Evolutionary conservation across 192 early-diverging fungal genomes (phyloP), one percentile per base, ranked within the genome.

Genomic region (Entophlyctis luteolus): DNA sequence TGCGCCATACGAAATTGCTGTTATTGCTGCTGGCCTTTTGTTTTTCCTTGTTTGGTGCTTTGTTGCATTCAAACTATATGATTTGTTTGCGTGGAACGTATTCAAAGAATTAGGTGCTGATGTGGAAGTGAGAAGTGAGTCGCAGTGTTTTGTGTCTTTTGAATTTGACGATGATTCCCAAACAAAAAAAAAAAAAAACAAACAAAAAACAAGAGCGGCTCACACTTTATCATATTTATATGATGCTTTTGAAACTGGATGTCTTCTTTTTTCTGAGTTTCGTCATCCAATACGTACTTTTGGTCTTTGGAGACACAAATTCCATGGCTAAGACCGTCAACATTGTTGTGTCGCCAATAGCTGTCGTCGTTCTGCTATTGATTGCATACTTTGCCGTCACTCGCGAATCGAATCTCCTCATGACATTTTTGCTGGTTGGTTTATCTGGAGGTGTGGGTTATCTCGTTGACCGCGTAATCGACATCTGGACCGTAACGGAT

Each of bases 241-340:
- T 94, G 52, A 76, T 91, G 57, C 73, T 92, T 14, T 75, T 94
- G 37, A 94, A 94, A 72, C 59, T 92, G 12, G 90, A 92, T 48
- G 72, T 92, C 1, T 93, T 91, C 76, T 94, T 94, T 77, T 91
- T 91, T 59, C 48, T 90, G 3, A 82, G 80, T 12, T 91, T 90
- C 63, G 80, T 84, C 8, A 76, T 89, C 28, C 89, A 91, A 62
- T 86, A 81, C 55, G 58, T 90, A 23, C 75, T 86, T 2, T 72
- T 92, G 22, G 83, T 85, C 14, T 67, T 77, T 12, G 78, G 77
- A 38, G 70, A 77, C n/a, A 27, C 8, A 20, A n/a, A 22, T 34
- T 45, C 8, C 20, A 47, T 27, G 10, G 49, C 65, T 28, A 52
- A 67, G 32, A 52, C 65, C n/a, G 55, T 56, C 1, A 56, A 23